phyloP scores from a whole-genome alignment of 2,329 filamentous ascomycete genomes.

The Sporothrix pseudoabietina region DNA sequence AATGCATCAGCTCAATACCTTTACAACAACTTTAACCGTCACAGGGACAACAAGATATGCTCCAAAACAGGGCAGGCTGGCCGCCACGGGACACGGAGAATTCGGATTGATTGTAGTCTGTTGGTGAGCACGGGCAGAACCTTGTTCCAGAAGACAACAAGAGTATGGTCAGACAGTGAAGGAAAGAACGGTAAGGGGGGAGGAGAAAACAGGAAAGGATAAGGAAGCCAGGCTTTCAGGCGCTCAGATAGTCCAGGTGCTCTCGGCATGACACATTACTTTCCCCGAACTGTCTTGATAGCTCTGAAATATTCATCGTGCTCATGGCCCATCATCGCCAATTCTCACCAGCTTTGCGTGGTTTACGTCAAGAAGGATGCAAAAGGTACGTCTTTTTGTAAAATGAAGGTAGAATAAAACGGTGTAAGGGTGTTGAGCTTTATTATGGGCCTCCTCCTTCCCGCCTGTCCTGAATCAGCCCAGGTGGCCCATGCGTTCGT shows the following conservation, averaged over 20 bases:
- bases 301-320: background rate
- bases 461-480: constrained; percentile 5
- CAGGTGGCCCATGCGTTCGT: background rate
- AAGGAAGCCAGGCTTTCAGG: background rate
- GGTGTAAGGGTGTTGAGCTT: background rate
- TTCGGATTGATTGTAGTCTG: background rate
- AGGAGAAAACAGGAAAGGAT: background rate
- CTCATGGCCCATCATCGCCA: background rate
- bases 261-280: background rate
- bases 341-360: background rate
- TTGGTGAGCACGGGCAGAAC: background rate
- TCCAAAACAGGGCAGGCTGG: background rate
- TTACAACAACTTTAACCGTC: background rate
- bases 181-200: background rate
- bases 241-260: background rate
- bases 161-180: background rate
- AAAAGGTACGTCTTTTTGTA: background rate
- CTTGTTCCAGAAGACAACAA: background rate
- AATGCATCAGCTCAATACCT: background rate
- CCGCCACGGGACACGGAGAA: background rate
- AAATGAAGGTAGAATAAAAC: background rate
- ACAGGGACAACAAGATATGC: background rate
- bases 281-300: background rate
- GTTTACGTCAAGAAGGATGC: background rate
- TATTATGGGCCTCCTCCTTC: background rate